Evolutionary conservation across 306 rosid species (phyloP).

Genomic region (Boehmeria nivea): DNA sequence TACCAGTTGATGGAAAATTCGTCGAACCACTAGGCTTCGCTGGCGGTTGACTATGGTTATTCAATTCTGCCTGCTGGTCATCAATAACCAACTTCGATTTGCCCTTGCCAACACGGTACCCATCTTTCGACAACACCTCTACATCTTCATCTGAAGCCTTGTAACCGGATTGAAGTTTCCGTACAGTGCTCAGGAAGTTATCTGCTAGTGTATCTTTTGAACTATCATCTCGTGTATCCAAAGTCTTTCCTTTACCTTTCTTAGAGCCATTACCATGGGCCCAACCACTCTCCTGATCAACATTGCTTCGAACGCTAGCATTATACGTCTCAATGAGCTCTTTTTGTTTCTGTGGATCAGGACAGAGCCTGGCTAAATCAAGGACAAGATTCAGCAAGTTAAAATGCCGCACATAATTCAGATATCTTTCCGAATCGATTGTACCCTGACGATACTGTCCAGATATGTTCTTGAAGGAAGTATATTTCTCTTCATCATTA

Average conservation of each 20-base stretch:
- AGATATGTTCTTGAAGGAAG: slow-evolving; percentile 68
- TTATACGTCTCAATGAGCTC: slow-evolving; percentile 66
- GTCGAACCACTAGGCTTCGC: slow-evolving; percentile 31
- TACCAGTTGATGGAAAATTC: slow-evolving; percentile 31
- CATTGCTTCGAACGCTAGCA: slow-evolving; percentile 39
- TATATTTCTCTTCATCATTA: slow-evolving; percentile 65
- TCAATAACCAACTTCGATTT: slow-evolving; percentile 31
- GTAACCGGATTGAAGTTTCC: slow-evolving; percentile 58
- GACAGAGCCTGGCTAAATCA: slow-evolving; percentile 82
- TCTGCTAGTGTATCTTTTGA: slow-evolving; percentile 46
- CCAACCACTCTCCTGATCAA: slow-evolving; percentile 34
- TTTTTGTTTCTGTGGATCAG: slow-evolving; percentile 67
- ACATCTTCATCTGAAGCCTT: slow-evolving; percentile 51
- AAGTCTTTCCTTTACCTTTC: slow-evolving; percentile 68
- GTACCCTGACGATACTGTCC: slow-evolving; percentile 80
- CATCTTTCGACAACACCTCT: slow-evolving; percentile 69
- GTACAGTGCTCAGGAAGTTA: slow-evolving; percentile 53
- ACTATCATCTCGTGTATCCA: slow-evolving; percentile 34
- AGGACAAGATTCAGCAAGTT: slow-evolving; percentile 80
- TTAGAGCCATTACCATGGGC: slow-evolving; percentile 37
- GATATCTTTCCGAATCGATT: slow-evolving; percentile 53
- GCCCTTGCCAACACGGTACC: slow-evolving; percentile 59
- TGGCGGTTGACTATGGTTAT: slow-evolving; percentile 31
- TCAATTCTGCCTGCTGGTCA: slow-evolving; percentile 33
- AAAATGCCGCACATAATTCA: slow-evolving; percentile 70